A percentile compares a stretch with the other conserved stretches of the same genome.
These are phyloP conservation scores for Bacidia rubella DNA, from an alignment of 495 filamentous ascomycete genomes.

Conservation along the genomic window DNA sequence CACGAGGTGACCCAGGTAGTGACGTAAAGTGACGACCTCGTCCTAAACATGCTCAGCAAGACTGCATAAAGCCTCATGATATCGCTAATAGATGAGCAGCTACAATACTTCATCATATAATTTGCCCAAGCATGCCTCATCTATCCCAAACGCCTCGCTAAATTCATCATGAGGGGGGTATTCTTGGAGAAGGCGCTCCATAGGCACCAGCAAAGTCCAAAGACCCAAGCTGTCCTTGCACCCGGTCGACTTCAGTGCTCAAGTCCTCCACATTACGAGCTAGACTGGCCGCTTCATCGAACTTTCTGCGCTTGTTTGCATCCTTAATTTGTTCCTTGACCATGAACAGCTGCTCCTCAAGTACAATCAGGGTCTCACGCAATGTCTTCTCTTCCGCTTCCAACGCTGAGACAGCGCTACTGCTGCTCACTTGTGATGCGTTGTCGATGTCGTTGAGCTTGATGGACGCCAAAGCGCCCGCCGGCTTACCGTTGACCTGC, in stretches of 20 bases:
- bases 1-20: not conserved
- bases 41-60: too few relatives aligned
- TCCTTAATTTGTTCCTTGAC: slow-evolving; percentile 78
- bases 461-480: slow-evolving; percentile 43
- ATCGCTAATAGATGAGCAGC: too few relatives aligned
- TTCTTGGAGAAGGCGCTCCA: slow-evolving; percentile 16
- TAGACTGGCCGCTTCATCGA: slow-evolving; percentile 78
- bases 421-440: slow-evolving; percentile 48
- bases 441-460: slow-evolving; percentile 48
- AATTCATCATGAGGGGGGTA: not conserved
- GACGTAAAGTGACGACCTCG: too few relatives aligned
- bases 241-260: slow-evolving; percentile 62
- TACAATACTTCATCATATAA: too few relatives aligned
- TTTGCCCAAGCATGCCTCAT: too few relatives aligned
- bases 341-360: slow-evolving; percentile 91
- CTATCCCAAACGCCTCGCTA: not conserved
- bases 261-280: slow-evolving; percentile 75
- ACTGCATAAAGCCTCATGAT: too few relatives aligned
- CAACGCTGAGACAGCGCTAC: slow-evolving; percentile 52
- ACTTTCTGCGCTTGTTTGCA: slow-evolving; percentile 66
- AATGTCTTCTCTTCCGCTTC: slow-evolving; percentile 81
- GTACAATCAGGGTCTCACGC: slow-evolving; percentile 68
- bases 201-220: slow-evolving; percentile 41
- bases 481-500: slow-evolving; percentile 26
- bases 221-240: slow-evolving; percentile 37